Conservation (phyloP, 371 early-diverging fungal genomes). For the Syncephalis plumigaleata region DNA sequence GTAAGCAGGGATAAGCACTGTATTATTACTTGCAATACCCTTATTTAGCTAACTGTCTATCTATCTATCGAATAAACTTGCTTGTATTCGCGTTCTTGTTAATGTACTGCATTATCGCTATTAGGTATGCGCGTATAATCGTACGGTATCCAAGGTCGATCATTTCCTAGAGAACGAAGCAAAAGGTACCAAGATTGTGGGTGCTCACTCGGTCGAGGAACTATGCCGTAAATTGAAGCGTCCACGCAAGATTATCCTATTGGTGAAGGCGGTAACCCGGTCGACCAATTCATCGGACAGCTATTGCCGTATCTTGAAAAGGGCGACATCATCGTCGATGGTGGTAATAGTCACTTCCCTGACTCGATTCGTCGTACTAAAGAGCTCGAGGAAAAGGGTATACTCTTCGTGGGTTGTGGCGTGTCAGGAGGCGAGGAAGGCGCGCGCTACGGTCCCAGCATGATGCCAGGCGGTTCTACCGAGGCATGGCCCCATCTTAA, state of each 20-base stretch:
- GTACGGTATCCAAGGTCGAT: slow-evolving; percentile 91
- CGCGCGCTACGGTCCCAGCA: slow-evolving; percentile 94
- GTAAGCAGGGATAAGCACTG: too few species aligned
- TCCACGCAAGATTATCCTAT: slow-evolving; percentile 91
- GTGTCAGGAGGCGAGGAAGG: slow-evolving; percentile 99
- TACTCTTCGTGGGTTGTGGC: slow-evolving; percentile 94
- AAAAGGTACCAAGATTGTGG: slow-evolving; percentile 89
- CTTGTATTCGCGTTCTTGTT: too few species aligned
- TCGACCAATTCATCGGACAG: slow-evolving; percentile 89
- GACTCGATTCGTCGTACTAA: slow-evolving; percentile 87
- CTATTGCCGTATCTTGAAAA: slow-evolving; percentile 66
- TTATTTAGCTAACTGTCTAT: too few species aligned
- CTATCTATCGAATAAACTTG: too few species aligned
- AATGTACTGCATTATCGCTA: too few species aligned
- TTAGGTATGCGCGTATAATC: slow-evolving; percentile 83
- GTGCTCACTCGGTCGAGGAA: slow-evolving; percentile 86
- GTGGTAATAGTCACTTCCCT: slow-evolving; percentile 98
- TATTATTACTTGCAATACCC: too few species aligned
- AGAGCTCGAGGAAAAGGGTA: slow-evolving; percentile 71
- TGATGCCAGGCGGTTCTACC: slow-evolving; percentile 97
- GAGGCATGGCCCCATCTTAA: slow-evolving; percentile 87
- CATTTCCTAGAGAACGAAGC: slow-evolving; percentile 88
- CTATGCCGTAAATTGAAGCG: slow-evolving; percentile 82
- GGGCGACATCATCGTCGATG: slow-evolving; percentile 97
- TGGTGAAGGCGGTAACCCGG: slow-evolving; percentile 96